phyloP scores from a whole-genome alignment of 139 green algal species.

The Ostreobium quekettii region DNA sequence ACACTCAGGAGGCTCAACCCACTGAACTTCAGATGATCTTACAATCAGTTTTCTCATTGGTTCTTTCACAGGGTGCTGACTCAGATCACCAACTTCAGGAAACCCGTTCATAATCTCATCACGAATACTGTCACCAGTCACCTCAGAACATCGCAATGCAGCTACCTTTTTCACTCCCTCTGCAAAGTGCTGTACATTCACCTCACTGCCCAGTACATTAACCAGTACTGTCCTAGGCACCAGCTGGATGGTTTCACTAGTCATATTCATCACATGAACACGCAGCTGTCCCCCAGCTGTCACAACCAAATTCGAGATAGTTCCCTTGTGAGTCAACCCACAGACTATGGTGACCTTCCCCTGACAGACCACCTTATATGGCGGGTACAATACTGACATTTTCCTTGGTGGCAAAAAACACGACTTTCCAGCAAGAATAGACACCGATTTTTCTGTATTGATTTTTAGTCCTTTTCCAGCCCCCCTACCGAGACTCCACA shows the following conservation, averaged over 20 bases:
- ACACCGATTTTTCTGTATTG: neutral
- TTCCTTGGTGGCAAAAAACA: neutral
- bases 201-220: neutral
- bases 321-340: neutral
- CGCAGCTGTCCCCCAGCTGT: neutral
- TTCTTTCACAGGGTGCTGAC: neutral
- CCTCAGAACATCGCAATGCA: neutral
- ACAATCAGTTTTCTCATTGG: constrained; percentile 4
- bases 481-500: neutral
- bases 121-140: neutral
- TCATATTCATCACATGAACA: constrained; percentile 7
- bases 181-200: neutral
- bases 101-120: neutral
- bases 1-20: neutral
- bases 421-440: constrained; percentile 1
- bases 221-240: neutral
- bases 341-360: constrained; percentile 1
- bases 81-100: neutral
- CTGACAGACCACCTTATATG: neutral
- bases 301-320: neutral
- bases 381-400: neutral
- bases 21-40: constrained; percentile 1
- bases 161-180: neutral
- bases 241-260: neutral
- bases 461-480: too few species aligned